Evolutionary conservation across 768 basidiomycete genomes (phyloP).

Genomic region (Glaciozyma martinii): DNA sequence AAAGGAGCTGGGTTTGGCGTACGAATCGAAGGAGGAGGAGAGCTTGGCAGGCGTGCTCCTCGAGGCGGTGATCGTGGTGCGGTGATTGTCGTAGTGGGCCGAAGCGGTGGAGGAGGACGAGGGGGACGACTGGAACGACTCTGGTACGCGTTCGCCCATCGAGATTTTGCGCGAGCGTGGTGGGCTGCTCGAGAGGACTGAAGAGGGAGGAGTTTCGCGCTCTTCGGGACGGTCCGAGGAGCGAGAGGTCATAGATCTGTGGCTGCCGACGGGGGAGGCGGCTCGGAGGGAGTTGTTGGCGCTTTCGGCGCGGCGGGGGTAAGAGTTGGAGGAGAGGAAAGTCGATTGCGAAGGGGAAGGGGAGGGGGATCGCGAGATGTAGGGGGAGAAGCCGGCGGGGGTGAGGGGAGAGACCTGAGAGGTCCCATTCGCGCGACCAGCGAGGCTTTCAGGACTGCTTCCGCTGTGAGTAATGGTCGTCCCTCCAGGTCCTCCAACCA

Average conservation of each 20-base stretch:
- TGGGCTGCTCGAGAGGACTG: neutral
- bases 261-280: neutral
- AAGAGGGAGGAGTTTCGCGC: neutral
- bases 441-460: neutral
- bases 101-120: neutral
- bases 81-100: slow-evolving; percentile 8
- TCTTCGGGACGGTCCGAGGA: neutral
- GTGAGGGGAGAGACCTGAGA: neutral
- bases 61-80: slow-evolving; percentile 11
- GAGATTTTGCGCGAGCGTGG: neutral
- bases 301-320: neutral
- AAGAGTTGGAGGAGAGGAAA: neutral
- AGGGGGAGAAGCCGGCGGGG: neutral
- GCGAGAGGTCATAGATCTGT: neutral
- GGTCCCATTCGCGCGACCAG: neutral
- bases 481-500: neutral
- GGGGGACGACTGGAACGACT: neutral
- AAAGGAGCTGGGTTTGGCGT: neutral
- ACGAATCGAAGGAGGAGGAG: neutral
- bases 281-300: no score
- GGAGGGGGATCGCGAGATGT: neutral
- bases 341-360: neutral
- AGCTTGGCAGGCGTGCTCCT: slow-evolving; percentile 1
- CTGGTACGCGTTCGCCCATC: neutral
- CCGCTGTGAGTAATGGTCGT: neutral